Percentiles rank a stretch among this genome's conserved stretches.
Evolutionary conservation across 2,329 filamentous ascomycete genomes (phyloP).

Genomic region (Penicillium sp.): DNA sequence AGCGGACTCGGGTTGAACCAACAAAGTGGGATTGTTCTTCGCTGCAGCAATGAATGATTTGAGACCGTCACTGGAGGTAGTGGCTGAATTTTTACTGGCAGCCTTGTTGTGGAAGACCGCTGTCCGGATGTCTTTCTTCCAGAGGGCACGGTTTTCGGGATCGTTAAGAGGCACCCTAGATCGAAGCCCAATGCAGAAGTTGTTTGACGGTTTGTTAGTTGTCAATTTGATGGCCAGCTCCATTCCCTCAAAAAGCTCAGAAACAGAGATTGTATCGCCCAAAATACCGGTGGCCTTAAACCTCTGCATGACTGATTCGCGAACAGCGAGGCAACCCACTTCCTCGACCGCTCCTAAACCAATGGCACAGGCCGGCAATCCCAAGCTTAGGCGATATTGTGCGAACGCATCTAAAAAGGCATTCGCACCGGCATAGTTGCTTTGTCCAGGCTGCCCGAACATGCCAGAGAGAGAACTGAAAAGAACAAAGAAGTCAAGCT

Average conservation of each 20-base stretch:
- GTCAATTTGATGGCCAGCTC: slow-evolving; percentile 3
- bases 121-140: slow-evolving; percentile 4
- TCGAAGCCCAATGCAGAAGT: slow-evolving; percentile 4
- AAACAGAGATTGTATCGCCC: background rate
- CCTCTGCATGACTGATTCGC: slow-evolving; percentile 5
- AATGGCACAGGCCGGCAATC: slow-evolving; percentile 8
- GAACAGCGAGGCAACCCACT: slow-evolving; percentile 5
- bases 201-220: background rate
- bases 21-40: background rate
- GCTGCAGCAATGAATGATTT: slow-evolving; percentile 4
- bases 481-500: slow-evolving; percentile 46
- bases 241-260: slow-evolving; percentile 1
- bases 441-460: slow-evolving; percentile 32
- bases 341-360: slow-evolving; percentile 17
- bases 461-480: slow-evolving; percentile 38
- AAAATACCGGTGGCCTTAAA: slow-evolving; percentile 1
- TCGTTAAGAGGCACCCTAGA: background rate
- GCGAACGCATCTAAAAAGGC: slow-evolving; percentile 36
- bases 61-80: background rate
- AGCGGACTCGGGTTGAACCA: background rate
- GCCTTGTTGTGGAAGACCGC: slow-evolving; percentile 6
- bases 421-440: slow-evolving; percentile 41
- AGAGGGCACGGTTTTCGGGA: background rate
- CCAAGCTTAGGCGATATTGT: slow-evolving; percentile 21
- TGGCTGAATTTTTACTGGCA: background rate